phyloP scores from a whole-genome alignment of 179 eudicot species.

The Silene vulgaris region DNA sequence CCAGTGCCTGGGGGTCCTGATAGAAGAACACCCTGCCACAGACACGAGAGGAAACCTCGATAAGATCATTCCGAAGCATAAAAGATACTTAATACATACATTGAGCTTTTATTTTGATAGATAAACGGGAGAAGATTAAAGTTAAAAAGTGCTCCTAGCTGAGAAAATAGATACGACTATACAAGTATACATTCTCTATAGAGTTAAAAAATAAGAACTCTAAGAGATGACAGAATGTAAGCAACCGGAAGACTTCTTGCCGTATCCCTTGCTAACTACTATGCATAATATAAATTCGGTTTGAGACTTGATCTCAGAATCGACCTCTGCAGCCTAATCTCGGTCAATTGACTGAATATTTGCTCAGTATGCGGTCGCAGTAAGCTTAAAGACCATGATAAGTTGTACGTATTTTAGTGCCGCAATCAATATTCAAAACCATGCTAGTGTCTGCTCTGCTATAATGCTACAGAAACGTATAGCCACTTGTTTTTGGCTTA shows the following conservation, averaged over 20 bases:
- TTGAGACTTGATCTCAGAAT: background rate
- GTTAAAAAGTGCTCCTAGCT: background rate
- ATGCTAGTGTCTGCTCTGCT: background rate
- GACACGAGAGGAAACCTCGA: background rate
- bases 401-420: background rate
- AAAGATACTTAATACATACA: background rate
- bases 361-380: background rate
- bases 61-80: background rate
- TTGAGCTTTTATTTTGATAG: background rate
- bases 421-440: background rate
- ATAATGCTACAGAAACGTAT: background rate
- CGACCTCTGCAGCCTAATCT: background rate
- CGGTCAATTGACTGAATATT: background rate
- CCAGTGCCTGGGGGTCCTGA: conserved; percentile 98
- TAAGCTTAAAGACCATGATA: background rate
- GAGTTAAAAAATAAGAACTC: background rate
- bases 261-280: background rate
- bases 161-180: background rate
- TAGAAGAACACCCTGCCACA: conserved; percentile 81
- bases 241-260: background rate
- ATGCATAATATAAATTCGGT: background rate
- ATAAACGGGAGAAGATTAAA: background rate
- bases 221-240: background rate
- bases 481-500: background rate
- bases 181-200: background rate